A percentile compares a stretch with the other conserved stretches of the same genome.
Conservation (phyloP, 768 basidiomycete genomes). For the Leucogyrophana mollusca region DNA sequence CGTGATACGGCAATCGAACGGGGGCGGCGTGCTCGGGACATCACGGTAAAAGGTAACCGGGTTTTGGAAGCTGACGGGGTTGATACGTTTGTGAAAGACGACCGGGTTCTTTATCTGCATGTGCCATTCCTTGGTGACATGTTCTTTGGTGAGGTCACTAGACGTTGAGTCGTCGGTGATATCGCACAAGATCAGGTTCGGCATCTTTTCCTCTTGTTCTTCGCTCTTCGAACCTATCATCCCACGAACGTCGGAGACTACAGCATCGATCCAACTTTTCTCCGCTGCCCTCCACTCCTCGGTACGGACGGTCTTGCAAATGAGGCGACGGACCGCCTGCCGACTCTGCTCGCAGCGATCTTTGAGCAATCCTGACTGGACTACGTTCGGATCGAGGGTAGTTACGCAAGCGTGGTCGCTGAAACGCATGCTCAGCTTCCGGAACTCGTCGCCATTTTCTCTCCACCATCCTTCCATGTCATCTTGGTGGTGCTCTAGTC, state of each 20-base stretch:
- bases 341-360: slow-evolving; percentile 20
- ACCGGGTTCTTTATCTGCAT: too few relatives aligned
- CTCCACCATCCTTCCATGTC: slow-evolving; percentile 40
- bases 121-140: too few relatives aligned
- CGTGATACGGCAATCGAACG: slow-evolving; percentile 2
- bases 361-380: slow-evolving; percentile 14
- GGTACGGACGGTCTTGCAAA: slow-evolving; percentile 14
- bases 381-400: slow-evolving; percentile 22
- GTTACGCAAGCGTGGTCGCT: slow-evolving; percentile 42
- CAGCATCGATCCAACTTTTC: slow-evolving; percentile 23
- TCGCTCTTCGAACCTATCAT: slow-evolving; percentile 25
- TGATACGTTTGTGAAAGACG: too few relatives aligned
- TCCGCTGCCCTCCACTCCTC: slow-evolving; percentile 16
- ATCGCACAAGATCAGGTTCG: slow-evolving; percentile 16
- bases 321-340: slow-evolving; percentile 16
- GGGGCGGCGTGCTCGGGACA: slow-evolving; percentile 13
- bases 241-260: slow-evolving; percentile 24
- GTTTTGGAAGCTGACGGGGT: slow-evolving; percentile 9
- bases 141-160: too few relatives aligned
- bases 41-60: slow-evolving; percentile 14
- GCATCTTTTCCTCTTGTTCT: slow-evolving; percentile 10
- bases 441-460: slow-evolving; percentile 29
- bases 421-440: slow-evolving; percentile 34
- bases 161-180: neutral
- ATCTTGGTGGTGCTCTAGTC: slow-evolving; percentile 29